A percentile compares a stretch with the other conserved stretches of the same genome.
phyloP scores from a whole-genome alignment of 345 rosid species.

The Passiflora organensis region DNA sequence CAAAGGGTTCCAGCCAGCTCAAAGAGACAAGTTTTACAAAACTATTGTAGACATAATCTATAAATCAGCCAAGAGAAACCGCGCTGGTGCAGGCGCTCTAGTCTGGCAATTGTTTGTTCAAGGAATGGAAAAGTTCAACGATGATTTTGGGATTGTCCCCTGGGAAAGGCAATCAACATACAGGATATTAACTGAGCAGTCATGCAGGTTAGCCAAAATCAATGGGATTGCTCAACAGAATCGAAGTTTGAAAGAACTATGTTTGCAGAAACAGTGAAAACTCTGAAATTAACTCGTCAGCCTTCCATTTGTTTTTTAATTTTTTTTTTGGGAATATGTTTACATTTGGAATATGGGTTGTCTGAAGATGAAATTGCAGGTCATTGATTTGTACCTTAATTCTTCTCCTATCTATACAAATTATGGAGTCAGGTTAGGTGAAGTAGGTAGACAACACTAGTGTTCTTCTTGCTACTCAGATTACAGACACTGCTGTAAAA shows the following conservation, averaged over 20 bases:
- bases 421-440: constrained; percentile 8
- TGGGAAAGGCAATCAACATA: constrained; percentile 63
- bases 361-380: background rate
- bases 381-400: constrained; percentile 5
- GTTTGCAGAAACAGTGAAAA: constrained; percentile 32
- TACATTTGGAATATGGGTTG: background rate
- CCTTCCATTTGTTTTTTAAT: background rate
- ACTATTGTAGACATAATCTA: constrained; percentile 49
- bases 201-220: constrained; percentile 63
- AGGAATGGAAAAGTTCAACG: constrained; percentile 83
- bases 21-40: constrained; percentile 53
- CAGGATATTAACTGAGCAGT: constrained; percentile 48
- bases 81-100: constrained; percentile 81
- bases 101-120: constrained; percentile 73
- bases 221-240: constrained; percentile 29
- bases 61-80: constrained; percentile 60
- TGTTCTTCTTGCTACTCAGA: constrained; percentile 5
- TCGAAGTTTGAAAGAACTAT: constrained; percentile 37
- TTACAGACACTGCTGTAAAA: constrained; percentile 5
- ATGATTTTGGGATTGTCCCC: constrained; percentile 78
- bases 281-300: background rate
- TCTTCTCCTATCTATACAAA: constrained; percentile 7
- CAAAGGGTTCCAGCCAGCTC: constrained; percentile 57
- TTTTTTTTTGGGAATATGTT: background rate
- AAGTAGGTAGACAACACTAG: background rate